Conservation (phyloP, 2,329 filamentous ascomycete genomes). For the Thielaviopsis ethacetica region DNA sequence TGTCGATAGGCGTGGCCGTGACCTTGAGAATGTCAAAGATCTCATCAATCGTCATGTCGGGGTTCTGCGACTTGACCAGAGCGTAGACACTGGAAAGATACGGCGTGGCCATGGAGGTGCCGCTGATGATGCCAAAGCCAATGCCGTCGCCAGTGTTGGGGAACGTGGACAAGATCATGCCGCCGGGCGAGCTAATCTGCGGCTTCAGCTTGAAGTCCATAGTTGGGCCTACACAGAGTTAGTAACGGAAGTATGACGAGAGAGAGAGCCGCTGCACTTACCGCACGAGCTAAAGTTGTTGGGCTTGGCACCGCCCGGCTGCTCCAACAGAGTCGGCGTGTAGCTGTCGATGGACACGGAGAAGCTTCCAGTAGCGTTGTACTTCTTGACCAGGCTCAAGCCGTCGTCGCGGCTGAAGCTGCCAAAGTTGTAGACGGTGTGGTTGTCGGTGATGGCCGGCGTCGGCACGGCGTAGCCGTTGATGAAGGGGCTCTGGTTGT, state of each 20-base stretch:
- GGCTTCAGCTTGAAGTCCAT: constrained; percentile 18
- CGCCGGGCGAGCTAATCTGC: constrained; percentile 20
- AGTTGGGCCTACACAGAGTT: constrained; percentile 8
- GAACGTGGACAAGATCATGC: constrained; percentile 21
- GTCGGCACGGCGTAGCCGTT: constrained; percentile 8
- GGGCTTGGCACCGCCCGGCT: constrained; percentile 6
- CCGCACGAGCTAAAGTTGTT: constrained; percentile 12
- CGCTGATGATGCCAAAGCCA: constrained; percentile 20
- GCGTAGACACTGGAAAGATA: constrained; percentile 20
- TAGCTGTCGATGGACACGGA: constrained; percentile 1
- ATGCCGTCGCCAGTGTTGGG: constrained; percentile 3
- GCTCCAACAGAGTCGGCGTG: constrained; percentile 1
- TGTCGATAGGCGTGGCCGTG: constrained; percentile 17
- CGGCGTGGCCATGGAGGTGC: constrained; percentile 23
- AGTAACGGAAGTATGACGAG: background rate
- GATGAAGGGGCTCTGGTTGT: constrained; percentile 7
- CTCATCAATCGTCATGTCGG: constrained; percentile 15
- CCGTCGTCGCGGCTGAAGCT: constrained; percentile 3
- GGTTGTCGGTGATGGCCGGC: constrained; percentile 5
- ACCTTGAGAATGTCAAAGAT: constrained; percentile 18
- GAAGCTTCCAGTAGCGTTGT: background rate
- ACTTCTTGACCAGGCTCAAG: background rate
- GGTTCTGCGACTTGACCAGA: constrained; percentile 20
- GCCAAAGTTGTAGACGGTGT: constrained; percentile 9
- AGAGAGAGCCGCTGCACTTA: background rate